phyloP scores from a whole-genome alignment of 225 moss, liverwort and hornwort genomes.

The Thuidium tamariscinum region DNA sequence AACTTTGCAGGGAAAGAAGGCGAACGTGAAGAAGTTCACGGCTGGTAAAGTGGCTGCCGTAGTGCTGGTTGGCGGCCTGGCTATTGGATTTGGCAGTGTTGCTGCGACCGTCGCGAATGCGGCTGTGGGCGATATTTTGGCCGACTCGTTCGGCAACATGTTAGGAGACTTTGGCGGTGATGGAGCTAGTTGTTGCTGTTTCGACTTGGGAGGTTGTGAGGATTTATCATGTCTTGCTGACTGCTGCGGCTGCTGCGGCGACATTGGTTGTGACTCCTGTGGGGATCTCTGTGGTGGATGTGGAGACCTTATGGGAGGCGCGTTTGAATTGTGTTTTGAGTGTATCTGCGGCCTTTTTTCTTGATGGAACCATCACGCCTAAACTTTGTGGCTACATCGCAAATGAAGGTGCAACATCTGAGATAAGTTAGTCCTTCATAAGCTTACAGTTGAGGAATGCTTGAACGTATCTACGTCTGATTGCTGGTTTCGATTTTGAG shows the following conservation, averaged over 20 bases:
- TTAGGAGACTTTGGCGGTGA: constrained; percentile 15
- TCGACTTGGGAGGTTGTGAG: neutral
- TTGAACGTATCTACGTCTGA: neutral
- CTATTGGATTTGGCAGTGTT: constrained; percentile 46
- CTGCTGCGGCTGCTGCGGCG: neutral
- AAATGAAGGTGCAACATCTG: neutral
- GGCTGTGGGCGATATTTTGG: constrained; percentile 15
- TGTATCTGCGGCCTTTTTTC: neutral
- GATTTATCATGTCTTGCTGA: neutral
- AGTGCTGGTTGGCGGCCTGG: constrained; percentile 38
- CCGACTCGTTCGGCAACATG: constrained; percentile 13
- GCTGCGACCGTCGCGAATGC: constrained; percentile 43
- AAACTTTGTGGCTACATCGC: neutral
- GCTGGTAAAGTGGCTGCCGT: constrained; percentile 36
- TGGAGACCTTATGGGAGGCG: neutral
- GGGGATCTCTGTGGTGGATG: neutral
- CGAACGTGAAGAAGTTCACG: constrained; percentile 32
- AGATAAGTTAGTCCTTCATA: neutral
- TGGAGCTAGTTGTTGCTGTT: constrained; percentile 4
- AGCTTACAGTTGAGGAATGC: neutral
- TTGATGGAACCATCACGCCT: neutral
- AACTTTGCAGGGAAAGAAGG: constrained; percentile 35
- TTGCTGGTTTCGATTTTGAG: neutral
- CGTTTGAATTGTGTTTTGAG: neutral
- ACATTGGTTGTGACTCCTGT: constrained; percentile 1